Evolutionary conservation across 2,329 filamentous ascomycete species (phyloP).

Genomic region (Aspergillus sp.): DNA sequence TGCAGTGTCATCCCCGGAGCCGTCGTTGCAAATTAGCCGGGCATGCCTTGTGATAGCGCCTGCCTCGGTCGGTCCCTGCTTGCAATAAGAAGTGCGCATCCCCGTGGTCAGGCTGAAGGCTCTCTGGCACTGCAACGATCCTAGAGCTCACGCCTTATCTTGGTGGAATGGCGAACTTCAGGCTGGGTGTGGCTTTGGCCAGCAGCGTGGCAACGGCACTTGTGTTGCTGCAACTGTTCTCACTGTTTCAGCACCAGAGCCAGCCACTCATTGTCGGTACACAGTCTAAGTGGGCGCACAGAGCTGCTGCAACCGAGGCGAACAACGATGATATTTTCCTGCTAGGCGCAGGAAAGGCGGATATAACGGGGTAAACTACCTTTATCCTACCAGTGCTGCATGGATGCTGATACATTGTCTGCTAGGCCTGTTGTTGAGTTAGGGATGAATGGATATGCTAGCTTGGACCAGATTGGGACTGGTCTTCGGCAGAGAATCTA

Average conservation of each 20-base stretch:
- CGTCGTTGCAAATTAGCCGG: slow-evolving; percentile 4
- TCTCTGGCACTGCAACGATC: slow-evolving; percentile 13
- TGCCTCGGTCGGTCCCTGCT: slow-evolving; percentile 11
- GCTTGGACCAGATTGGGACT: slow-evolving; percentile 76
- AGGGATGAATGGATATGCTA: slow-evolving; percentile 89
- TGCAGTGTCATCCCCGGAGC: slow-evolving; percentile 2
- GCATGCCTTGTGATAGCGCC: slow-evolving; percentile 11
- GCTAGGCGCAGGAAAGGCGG: slow-evolving; percentile 69
- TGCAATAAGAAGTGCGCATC: slow-evolving; percentile 13
- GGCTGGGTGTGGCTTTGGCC: slow-evolving; percentile 27
- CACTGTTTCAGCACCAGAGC: slow-evolving; percentile 21
- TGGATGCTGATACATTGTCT: background rate
- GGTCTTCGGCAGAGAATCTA: slow-evolving; percentile 86
- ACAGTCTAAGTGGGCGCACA: slow-evolving; percentile 27
- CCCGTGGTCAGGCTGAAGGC: background rate
- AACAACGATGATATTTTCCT: slow-evolving; percentile 56
- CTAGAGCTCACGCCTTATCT: background rate
- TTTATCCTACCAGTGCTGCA: background rate
- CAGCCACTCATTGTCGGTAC: slow-evolving; percentile 18
- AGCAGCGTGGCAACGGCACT: slow-evolving; percentile 30
- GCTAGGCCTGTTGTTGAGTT: slow-evolving; percentile 80
- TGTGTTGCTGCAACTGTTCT: slow-evolving; percentile 35
- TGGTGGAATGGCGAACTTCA: slow-evolving; percentile 33
- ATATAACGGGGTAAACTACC: slow-evolving; percentile 65
- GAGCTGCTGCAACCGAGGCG: slow-evolving; percentile 18